phyloP scores from a whole-genome alignment of 176 grass and related monocot species.

The Oryza officinalis region DNA sequence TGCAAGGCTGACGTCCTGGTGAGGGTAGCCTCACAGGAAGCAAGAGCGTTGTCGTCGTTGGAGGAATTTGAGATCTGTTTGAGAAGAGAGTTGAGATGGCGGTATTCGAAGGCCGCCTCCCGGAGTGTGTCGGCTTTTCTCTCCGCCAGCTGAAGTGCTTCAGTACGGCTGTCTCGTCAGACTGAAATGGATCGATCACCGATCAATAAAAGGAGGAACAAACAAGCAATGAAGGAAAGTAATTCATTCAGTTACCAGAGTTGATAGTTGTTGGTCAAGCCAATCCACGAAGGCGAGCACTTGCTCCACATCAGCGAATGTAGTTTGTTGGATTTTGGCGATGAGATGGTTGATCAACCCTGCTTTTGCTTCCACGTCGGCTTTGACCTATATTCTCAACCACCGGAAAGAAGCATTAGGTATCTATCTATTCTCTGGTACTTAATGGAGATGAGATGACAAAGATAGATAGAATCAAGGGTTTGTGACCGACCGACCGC shows the following conservation, averaged over 20 bases:
- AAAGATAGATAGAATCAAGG: neutral
- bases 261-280: slow-evolving; percentile 58
- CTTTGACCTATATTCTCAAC: slow-evolving; percentile 6
- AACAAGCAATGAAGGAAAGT: neutral
- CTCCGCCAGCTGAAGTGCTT: slow-evolving; percentile 75
- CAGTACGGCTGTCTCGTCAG: slow-evolving; percentile 62
- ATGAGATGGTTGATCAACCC: slow-evolving; percentile 76
- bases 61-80: slow-evolving; percentile 32
- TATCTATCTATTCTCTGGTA: no score
- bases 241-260: slow-evolving; percentile 34
- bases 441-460: no score
- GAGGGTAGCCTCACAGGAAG: slow-evolving; percentile 43
- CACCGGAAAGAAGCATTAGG: no score
- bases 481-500: slow-evolving; percentile 63
- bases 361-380: slow-evolving; percentile 82
- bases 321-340: slow-evolving; percentile 55
- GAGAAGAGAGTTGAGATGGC: slow-evolving; percentile 41
- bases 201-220: neutral
- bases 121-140: slow-evolving; percentile 59
- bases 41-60: slow-evolving; percentile 12
- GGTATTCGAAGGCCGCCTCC: slow-evolving; percentile 61
- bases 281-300: slow-evolving; percentile 63
- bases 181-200: slow-evolving; percentile 15
- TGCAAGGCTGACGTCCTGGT: slow-evolving; percentile 51
- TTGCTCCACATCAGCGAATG: slow-evolving; percentile 54